Base-by-base conservation (phyloP, 108 stramenopile species). In the Skeletonema tropicum region DNA sequence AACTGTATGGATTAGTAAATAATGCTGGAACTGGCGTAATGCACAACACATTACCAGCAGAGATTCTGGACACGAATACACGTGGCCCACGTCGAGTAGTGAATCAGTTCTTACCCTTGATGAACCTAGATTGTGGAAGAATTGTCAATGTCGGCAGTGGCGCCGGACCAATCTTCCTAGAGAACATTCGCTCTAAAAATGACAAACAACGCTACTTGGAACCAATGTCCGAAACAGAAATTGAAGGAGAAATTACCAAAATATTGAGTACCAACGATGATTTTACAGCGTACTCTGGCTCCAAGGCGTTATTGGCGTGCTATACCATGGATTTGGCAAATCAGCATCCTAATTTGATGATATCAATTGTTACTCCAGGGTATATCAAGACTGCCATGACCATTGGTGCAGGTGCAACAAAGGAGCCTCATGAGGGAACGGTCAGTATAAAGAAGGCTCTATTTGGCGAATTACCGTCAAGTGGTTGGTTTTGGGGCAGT, bases 121-220 rank as follows among this genome's bases (percentile, higher is more conserved):
- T 91, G 4, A 46, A 86, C 61, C 66, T 63, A 57, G 63, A 74
- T 0, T 46, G 30, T 15, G 86, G 86, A 11, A 73, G 90, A 3
- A 91, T 91, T 71, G 88, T 91, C 9, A 88, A 91, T 70, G 57
- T 91, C 5, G 87, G 82, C 32, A 77, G 75, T 15, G 90, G 85
- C 11, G 72, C 69, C 11, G 90, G 90, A 31, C 90, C 90, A 3
- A 70, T 17, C 10, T 85, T 74, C 60, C 0, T 46, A 5, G 6
- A 6, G 64, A 13, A 46, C 62, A n/a, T 35, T 6, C 35, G 6
- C 35, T 14, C 41, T 6, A 60, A 58, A n/a, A 25, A 12, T 6
- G 57, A 79, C 35, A 76, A 73, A 57, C 70, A 57, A 19, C 68
- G 77, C 26, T 85, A 49, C 64, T 68, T 74, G 2, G 49, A 57